These are phyloP conservation scores for Hypholoma sublateritium DNA, from an alignment of 768 basidiomycete genomes.

Conservation along the genomic window DNA sequence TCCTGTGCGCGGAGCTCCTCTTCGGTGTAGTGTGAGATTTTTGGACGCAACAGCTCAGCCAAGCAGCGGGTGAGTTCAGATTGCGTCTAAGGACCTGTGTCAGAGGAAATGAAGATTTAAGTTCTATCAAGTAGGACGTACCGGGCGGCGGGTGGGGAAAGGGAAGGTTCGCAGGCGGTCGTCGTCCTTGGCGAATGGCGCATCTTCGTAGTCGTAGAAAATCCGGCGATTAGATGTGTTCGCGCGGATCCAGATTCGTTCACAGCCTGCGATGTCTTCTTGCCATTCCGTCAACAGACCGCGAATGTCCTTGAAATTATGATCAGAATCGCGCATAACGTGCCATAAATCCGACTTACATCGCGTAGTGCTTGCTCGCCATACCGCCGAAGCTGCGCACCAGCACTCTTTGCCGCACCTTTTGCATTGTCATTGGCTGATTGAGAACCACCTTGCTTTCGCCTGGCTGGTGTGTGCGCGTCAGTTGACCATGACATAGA, in stretches of 20 bases:
- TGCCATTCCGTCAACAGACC: slow-evolving; percentile 81
- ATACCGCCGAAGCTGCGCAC: slow-evolving; percentile 90
- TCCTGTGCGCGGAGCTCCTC: slow-evolving; percentile 83
- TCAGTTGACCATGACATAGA: slow-evolving; percentile 3
- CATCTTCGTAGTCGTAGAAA: slow-evolving; percentile 87
- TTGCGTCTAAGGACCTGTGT: slow-evolving; percentile 63
- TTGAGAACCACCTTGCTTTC: slow-evolving; percentile 97
- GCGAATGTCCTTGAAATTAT: slow-evolving; percentile 75
- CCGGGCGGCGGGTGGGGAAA: slow-evolving; percentile 94
- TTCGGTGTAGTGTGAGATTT: slow-evolving; percentile 84
- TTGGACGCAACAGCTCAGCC: slow-evolving; percentile 79
- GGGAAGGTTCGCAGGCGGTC: slow-evolving; percentile 86
- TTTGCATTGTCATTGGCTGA: slow-evolving; percentile 90
- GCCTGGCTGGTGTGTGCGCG: slow-evolving; percentile 62
- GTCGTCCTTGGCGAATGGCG: slow-evolving; percentile 77
- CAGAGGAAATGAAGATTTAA: not conserved
- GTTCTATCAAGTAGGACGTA: slow-evolving; percentile 35
- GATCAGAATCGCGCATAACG: not conserved
- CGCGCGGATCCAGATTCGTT: slow-evolving; percentile 90
- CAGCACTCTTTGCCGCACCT: slow-evolving; percentile 90
- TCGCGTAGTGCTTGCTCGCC: slow-evolving; percentile 93
- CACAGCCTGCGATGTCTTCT: slow-evolving; percentile 83
- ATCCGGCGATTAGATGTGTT: slow-evolving; percentile 84
- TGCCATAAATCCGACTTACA: slow-evolving; percentile 39
- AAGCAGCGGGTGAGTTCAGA: slow-evolving; percentile 87